These are phyloP conservation scores for Ophiostoma ulmi DNA, from an alignment of 2,329 filamentous ascomycete genomes.

Conservation along the genomic window DNA sequence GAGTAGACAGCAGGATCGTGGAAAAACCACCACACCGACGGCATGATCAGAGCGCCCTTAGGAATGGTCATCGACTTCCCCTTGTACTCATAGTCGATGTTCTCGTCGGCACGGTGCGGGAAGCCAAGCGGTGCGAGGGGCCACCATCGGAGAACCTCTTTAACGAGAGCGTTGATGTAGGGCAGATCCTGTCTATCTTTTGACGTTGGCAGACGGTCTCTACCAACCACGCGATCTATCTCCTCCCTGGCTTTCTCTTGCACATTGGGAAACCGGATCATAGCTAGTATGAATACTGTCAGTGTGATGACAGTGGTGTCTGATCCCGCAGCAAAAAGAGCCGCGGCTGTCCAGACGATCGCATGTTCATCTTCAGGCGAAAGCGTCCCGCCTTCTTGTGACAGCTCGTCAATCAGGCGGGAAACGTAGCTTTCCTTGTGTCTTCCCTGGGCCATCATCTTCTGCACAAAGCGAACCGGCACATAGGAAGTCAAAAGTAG, in stretches of 20 bases:
- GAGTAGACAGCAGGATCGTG: background rate
- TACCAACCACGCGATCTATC: background rate
- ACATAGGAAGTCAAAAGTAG: background rate
- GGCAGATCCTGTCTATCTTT: background rate
- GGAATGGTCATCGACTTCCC: background rate
- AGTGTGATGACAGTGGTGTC: constrained; percentile 1
- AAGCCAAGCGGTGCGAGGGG: background rate
- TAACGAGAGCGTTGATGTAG: background rate
- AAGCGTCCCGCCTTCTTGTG: background rate
- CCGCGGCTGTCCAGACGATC: background rate
- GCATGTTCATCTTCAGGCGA: background rate
- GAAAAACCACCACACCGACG: background rate
- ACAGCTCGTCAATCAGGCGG: constrained; percentile 4
- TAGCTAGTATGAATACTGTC: background rate
- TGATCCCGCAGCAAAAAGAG: background rate
- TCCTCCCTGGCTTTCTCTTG: background rate
- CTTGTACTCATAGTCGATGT: background rate
- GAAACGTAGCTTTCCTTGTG: constrained; percentile 16
- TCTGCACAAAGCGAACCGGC: background rate
- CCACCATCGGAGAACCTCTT: background rate
- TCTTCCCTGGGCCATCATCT: constrained; percentile 1
- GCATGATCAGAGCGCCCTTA: background rate
- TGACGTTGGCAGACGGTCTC: background rate
- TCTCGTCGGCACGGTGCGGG: background rate
- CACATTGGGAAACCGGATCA: background rate